phyloP scores from a whole-genome alignment of 23 red algal genomes.

The Gracilaria caudata region DNA sequence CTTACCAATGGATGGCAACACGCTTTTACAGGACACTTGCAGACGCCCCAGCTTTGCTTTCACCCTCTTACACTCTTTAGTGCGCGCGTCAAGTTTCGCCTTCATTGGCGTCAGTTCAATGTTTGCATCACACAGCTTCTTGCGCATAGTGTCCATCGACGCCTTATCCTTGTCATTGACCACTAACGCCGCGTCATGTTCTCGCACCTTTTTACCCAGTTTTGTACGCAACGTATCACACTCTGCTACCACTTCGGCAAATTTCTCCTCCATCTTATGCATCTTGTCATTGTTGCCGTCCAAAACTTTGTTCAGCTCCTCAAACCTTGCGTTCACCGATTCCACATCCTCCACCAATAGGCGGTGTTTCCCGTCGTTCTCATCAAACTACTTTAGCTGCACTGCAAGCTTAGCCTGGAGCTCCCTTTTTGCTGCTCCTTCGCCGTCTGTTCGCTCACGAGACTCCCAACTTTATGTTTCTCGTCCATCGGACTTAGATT shows the following conservation, averaged over 20 bases:
- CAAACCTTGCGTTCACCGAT: not conserved
- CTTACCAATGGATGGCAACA: not conserved
- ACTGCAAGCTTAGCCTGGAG: not conserved
- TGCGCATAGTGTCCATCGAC: constrained; percentile 4
- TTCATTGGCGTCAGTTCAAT: not conserved
- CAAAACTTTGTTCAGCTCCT: constrained; percentile 5
- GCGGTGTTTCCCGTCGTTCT: not conserved
- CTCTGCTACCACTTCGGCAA: constrained; percentile 11
- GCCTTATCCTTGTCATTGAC: not conserved
- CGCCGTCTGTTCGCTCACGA: constrained; percentile 15
- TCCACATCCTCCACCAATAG: not conserved
- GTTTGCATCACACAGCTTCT: not conserved
- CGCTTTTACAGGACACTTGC: not conserved
- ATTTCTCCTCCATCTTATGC: constrained; percentile 13
- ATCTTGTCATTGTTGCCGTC: not conserved
- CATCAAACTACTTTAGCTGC: constrained; percentile 7
- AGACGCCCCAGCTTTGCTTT: not conserved
- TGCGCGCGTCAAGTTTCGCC: not conserved
- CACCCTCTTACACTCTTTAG: not conserved
- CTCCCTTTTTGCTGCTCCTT: not conserved
- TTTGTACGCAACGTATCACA: constrained; percentile 1
- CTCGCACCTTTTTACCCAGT: not conserved
- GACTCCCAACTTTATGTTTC: not conserved
- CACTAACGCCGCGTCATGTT: not conserved
- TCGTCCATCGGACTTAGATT: not conserved